Base-by-base conservation (phyloP, 2,329 filamentous ascomycete species). In the Ceratocystis colombiana region DNA sequence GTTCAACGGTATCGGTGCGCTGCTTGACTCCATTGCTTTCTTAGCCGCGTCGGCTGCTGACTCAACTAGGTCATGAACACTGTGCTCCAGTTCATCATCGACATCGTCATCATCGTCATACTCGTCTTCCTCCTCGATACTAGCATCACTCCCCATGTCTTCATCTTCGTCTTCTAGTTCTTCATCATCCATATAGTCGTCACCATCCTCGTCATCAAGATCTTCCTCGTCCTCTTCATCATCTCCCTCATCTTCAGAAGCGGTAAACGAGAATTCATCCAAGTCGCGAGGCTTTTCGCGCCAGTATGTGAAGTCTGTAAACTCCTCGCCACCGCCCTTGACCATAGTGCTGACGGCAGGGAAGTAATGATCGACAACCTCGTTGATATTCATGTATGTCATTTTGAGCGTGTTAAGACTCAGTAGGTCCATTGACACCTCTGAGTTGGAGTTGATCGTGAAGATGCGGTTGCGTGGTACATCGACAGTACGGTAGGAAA, bases 301-400 rank as follows among this genome's bases (percentile, higher is more conserved):
- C 94, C 94, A 99, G 77, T 96, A 99, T 67, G 86, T 93, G 76
- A 99, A 99, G 74, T 99, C 94, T 0, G 94, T 99, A 73, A 89
- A 99, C 67, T 96, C 88, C 74, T 97, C 94, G 12, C 92, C 93
- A 22, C 92, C 93, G 57, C 89, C 88, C 71, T 89, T 90, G 20
- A 96, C 87, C 37, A 99, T 80, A 30, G 92, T 86, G 69, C 87
- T 90, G 12, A 96, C 87, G 1, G 95, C 90, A 5, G 94, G 94
- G 75, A 99, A 99, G 78, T 96, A 97, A 75, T 99, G 94, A 74
- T 99, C 94, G 5, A 99, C 90, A 68, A 99, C 87, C 75, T 99
- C 95, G 68, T 90, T 88, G 86, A 99, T 99, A 72, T 90, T 92
- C 69, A 96, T 90, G 74, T 99, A 99, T 69, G 89, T 96, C 72